Percentiles rank a stretch among this genome's conserved stretches.
phyloP scores from a whole-genome alignment of 2,329 filamentous ascomycete species.

The Leptodontidium sp. region DNA sequence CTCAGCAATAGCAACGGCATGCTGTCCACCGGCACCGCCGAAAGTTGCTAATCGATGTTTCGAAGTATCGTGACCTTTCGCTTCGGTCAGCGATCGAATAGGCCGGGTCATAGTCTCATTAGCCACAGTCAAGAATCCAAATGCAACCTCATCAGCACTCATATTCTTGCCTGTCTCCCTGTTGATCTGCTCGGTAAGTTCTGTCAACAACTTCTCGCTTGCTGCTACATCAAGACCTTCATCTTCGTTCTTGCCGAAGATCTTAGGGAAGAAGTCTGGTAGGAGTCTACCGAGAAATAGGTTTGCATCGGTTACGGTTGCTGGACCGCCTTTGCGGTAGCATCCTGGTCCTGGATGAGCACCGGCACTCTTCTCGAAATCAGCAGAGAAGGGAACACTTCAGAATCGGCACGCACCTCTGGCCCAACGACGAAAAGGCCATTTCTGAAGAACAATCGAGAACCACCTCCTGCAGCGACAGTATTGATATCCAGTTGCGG shows the following conservation, averaged over 20 bases:
- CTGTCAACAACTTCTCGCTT: slow-evolving; percentile 77
- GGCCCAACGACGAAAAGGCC: slow-evolving; percentile 91
- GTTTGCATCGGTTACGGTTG: slow-evolving; percentile 95
- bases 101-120: slow-evolving; percentile 93
- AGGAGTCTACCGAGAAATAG: slow-evolving; percentile 83
- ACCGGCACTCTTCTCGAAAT: slow-evolving; percentile 63
- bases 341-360: slow-evolving; percentile 91
- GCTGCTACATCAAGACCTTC: slow-evolving; percentile 79
- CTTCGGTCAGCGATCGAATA: slow-evolving; percentile 89
- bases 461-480: slow-evolving; percentile 89
- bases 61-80: slow-evolving; percentile 89
- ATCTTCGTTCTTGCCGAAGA: slow-evolving; percentile 90
- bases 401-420: slow-evolving; percentile 59
- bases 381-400: background rate
- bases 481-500: slow-evolving; percentile 96
- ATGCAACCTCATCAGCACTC: slow-evolving; percentile 84
- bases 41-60: slow-evolving; percentile 92
- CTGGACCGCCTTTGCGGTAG: slow-evolving; percentile 87
- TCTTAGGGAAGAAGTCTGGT: slow-evolving; percentile 93
- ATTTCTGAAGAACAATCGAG: slow-evolving; percentile 85
- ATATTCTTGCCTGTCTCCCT: slow-evolving; percentile 75
- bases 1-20: slow-evolving; percentile 89
- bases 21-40: slow-evolving; percentile 89
- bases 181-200: slow-evolving; percentile 81
- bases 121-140: slow-evolving; percentile 88